Base-by-base conservation (phyloP, 1,284 basidiomycete genomes). In the Clitocybe nebularis region DNA sequence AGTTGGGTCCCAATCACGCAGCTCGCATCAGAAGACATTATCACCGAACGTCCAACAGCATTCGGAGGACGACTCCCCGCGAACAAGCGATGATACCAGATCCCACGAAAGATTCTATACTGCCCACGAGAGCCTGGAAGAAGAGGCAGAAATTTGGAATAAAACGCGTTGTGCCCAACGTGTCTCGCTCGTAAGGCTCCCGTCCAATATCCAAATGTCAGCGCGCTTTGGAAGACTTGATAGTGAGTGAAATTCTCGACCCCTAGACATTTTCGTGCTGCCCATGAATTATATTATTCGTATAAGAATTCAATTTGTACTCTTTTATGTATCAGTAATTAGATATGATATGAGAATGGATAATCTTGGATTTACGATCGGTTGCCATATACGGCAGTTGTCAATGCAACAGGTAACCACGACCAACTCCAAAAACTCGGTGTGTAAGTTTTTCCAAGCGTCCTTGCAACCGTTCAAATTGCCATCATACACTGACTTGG, bases 61-160 rank as follows among this genome's bases (percentile, higher is more conserved):
- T 9, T 24, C 41, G 8, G 46, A 19, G 17, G 23, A 24, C 11
- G 36, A 5, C 35, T 58, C 56, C 4, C 51, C 50, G 3, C 47
- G 51, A 22, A 49, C 51, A 13, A 57, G 56, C 34, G 44, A 45
- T 4, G 57, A 60, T 21, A 50, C 53, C 7, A 26, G 44, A 11
- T 52, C 51, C n/a, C 74, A 75, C 46, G 74, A 80, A 51, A 69
- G 64, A 40, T 70, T 69, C 51, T 67, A 63, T 47, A 69, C 69
- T 8, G 67, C 64, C 25, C 58, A 57, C 5, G 74, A 78, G 52
- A 64, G 55, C 32, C 56, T 60, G 13, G 73, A 77, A 44, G 84
- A 87, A 57, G 71, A 79, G 60, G 87, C 89, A 13, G 89, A 91
- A 61, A 81, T 86, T 46, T 93, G 89, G 89, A 72, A 87, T 59